These are phyloP conservation scores for Massospora cicadina DNA, from an alignment of 371 early-diverging fungal genomes.

Conservation along the genomic window DNA sequence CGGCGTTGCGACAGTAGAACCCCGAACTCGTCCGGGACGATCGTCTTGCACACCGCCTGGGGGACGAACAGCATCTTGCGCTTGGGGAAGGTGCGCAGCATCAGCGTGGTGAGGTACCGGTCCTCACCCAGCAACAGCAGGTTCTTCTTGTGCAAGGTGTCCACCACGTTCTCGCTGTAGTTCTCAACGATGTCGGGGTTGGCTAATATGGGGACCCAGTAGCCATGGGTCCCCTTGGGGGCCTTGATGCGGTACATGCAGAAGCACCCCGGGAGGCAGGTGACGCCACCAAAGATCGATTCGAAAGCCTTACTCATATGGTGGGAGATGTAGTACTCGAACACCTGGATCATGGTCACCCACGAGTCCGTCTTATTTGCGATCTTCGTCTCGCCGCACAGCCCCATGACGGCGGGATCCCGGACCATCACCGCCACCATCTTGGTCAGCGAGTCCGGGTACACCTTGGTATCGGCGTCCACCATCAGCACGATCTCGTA, in stretches of 20 bases:
- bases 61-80: slow-evolving; percentile 96
- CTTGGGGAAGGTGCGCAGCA: slow-evolving; percentile 91
- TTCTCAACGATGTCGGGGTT: slow-evolving; percentile 86
- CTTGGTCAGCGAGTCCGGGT: slow-evolving; percentile 50
- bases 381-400: slow-evolving; percentile 78
- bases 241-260: slow-evolving; percentile 88
- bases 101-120: slow-evolving; percentile 95
- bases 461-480: slow-evolving; percentile 89
- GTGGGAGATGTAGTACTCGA: slow-evolving; percentile 94
- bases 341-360: slow-evolving; percentile 87
- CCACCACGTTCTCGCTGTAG: slow-evolving; percentile 92
- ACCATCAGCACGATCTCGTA: slow-evolving; percentile 90
- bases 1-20: slow-evolving; percentile 94
- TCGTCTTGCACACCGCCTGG: slow-evolving; percentile 89
- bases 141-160: slow-evolving; percentile 98
- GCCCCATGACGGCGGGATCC: slow-evolving; percentile 56
- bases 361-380: slow-evolving; percentile 64
- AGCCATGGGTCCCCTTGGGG: slow-evolving; percentile 50
- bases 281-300: slow-evolving; percentile 88
- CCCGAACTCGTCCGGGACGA: slow-evolving; percentile 87
- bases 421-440: slow-evolving; percentile 56
- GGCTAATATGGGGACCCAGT: slow-evolving; percentile 76
- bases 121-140: slow-evolving; percentile 95
- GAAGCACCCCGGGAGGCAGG: slow-evolving; percentile 94
- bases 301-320: slow-evolving; percentile 88